Conservation (phyloP, 208 protist genomes). For the Acanthamoeba royreba region DNA sequence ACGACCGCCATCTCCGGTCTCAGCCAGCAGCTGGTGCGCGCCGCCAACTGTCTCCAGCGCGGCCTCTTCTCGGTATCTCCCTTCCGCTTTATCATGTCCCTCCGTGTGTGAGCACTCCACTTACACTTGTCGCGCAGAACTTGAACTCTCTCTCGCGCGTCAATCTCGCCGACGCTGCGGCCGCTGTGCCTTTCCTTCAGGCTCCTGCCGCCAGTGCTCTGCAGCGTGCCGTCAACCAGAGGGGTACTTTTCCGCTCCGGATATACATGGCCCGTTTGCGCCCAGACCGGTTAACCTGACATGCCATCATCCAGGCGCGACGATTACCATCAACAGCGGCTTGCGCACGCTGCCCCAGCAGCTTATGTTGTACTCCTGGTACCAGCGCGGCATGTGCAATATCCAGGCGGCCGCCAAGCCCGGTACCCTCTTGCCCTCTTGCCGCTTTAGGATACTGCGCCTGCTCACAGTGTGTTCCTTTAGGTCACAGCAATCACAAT, state of each 20-base stretch:
- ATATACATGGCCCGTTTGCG: too few species aligned
- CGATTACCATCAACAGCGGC: background rate
- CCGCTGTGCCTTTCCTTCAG: background rate
- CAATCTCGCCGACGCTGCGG: background rate
- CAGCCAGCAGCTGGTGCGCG: background rate
- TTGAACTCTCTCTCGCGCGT: background rate
- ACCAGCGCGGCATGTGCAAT: background rate
- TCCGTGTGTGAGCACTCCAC: background rate
- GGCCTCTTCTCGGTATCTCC: background rate
- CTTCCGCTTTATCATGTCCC: background rate
- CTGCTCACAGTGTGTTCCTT: background rate
- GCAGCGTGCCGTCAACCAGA: background rate
- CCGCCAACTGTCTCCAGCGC: background rate
- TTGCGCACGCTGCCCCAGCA: background rate
- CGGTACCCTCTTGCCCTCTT: background rate
- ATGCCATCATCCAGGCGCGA: too few species aligned
- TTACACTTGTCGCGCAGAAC: background rate
- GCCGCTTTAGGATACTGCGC: background rate
- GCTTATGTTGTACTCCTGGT: background rate
- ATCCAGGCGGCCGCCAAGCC: background rate
- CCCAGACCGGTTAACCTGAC: too few species aligned
- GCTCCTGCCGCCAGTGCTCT: background rate
- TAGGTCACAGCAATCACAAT: background rate
- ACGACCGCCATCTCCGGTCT: background rate
- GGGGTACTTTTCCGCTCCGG: background rate